Evolutionary conservation across 1,139 yeast species (phyloP), one percentile per base, ranked within the genome.

Genomic region (Geotrichum aggregatum): DNA sequence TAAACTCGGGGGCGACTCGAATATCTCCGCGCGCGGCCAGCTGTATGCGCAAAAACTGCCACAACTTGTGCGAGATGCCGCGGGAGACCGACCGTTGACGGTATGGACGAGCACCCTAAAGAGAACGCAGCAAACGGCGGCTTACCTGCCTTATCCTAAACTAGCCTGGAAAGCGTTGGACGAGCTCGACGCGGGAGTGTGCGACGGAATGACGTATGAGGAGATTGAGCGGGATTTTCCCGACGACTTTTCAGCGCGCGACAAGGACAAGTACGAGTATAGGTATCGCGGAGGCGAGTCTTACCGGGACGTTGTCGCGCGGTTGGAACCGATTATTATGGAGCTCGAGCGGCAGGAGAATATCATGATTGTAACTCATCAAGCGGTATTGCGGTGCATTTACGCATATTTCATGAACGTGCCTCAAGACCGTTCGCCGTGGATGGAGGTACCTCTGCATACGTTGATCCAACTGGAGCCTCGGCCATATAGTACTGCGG

Each of bases 371-470:
- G 94, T 94, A 43, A 94, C 98, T 14, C 99, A 92, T 67, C 99
- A 92, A 71, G 98, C 98, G 0, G 98, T 92, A 21, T 76, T 92
- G 61, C 80, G 99, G 63, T 92, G 99, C 68, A 84, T 92, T 53
- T 92, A 92, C 69, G 98, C 98, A 3, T 92, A 94, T 68, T 92
- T 91, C 67, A 94, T 92, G 98, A 92, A 92, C 67, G 96, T 92
- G 18, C 96, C 97, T 3, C 98, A 91, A 68, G 97, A 92, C 63
- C 94, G 89, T 66, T 81, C 91, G 56, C 99, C 99, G 3, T 92
- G 98, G 98, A 91, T 92, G 96, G 88, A 95, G 47, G 95, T 92
- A 53, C 99, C 99, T 7, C 75, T 92, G 63, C 99, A 92, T 66
- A 92, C 98, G 0, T 75, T 92, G 67, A 92, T 92, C 63, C 86